Evolutionary conservation across 2,329 filamentous ascomycete species (phyloP), one percentile per base, ranked within the genome.

Genomic region (Penicillium sp.): DNA sequence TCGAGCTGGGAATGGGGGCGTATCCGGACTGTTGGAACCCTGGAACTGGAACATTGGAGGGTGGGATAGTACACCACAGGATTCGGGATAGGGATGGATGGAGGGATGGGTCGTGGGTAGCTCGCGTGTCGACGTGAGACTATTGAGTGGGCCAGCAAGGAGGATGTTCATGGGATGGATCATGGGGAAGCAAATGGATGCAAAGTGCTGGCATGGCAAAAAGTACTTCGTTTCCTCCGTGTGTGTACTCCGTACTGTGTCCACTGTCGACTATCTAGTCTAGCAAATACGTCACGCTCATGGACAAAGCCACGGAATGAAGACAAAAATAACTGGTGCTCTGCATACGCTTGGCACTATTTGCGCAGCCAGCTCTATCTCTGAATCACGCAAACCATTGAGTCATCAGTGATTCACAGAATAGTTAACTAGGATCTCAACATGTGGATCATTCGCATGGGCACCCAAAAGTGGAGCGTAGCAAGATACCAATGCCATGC

Each of bases 351-450:
- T 38, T 15, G 14, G 57, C 43, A 59, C 59, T 66, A 65, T 61
- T 64, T 47, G 55, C 59, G 58, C 60, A 45, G 20, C 34, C 39
- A 59, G 64, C 59, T 63, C 49, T 62, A 62, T 55, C 53, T 61
- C 8, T 12, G 31, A 14, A 47, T 31, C n/a, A 7, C 5, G n/a
- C n/a, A 14, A 15, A 31, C 8, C 3, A 28, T 45, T 15, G n/a
- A n/a, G 43, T 47, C 25, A 47, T 47, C 14, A 22, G 22, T 22
- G 22, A 22, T 22, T 22, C 22, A 8, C 28, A 15, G 25, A 11
- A 31, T 28, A 20, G 20, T 20, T 20, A 20, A 20, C 20, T 20
- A 15, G 28, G 25, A 22, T 22, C 22, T 22, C 22, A 47, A 47
- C 43, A 47, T 47, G 43, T 47, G 43, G 25, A 47, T 31, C 43